A percentile compares a stretch with the other conserved stretches of the same genome.
phyloP scores from a whole-genome alignment of 306 rosid genomes.

The Cucumis sativus region Cucumber_9930_V3 NC_026658.2:2571001-2571500 shows the following conservation, averaged over 20 bases:
- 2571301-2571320: not conserved
- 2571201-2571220: not conserved
- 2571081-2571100: too few species aligned
- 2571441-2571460: too few species aligned
- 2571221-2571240: not conserved
- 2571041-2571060: too few species aligned
- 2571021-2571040: too few species aligned
- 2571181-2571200: not conserved
- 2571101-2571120: not conserved
- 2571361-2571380: not conserved
- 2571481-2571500: not conserved
- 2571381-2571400: not conserved
- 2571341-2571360: not conserved
- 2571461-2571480: too few species aligned
- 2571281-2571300: not conserved
- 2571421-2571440: not conserved
- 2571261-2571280: not conserved
- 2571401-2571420: not conserved
- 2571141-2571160: too few species aligned
- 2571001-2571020: too few species aligned
- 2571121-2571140: not conserved
- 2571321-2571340: not conserved
- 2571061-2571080: too few species aligned
- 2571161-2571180: too few species aligned
- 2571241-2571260: not conserved